phyloP scores from a whole-genome alignment of 2,329 filamentous ascomycete genomes.

The Leptosphaerulina australis region DNA sequence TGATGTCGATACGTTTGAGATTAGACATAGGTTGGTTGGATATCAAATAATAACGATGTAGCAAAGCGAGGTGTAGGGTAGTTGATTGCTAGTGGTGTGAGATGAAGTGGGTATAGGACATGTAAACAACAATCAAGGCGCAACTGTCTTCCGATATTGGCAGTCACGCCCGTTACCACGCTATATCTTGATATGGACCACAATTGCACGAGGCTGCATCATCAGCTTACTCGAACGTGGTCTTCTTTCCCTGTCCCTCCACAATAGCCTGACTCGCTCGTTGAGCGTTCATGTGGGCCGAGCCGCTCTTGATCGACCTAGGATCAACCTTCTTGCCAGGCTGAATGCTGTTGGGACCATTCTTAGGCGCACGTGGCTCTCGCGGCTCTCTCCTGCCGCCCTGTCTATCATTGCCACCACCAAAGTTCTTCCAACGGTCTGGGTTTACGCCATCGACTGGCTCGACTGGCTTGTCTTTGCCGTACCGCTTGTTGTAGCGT shows the following conservation, averaged over 20 bases:
- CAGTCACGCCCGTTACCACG: slow-evolving; percentile 2
- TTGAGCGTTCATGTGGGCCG: slow-evolving; percentile 55
- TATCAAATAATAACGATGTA: background rate
- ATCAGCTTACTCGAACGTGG: slow-evolving; percentile 68
- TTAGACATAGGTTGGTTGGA: slow-evolving; percentile 14
- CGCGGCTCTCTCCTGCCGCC: slow-evolving; percentile 34
- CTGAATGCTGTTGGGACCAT: slow-evolving; percentile 13
- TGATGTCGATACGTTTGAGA: slow-evolving; percentile 32
- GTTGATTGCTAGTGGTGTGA: slow-evolving; percentile 8
- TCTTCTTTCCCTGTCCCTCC: slow-evolving; percentile 78
- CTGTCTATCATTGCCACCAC: slow-evolving; percentile 37
- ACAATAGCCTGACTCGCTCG: slow-evolving; percentile 81
- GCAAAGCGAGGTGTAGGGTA: background rate
- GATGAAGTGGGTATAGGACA: slow-evolving; percentile 13
- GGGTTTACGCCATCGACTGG: slow-evolving; percentile 44
- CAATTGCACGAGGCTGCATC: background rate
- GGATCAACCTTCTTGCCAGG: slow-evolving; percentile 50
- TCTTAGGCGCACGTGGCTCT: slow-evolving; percentile 31
- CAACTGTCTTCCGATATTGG: slow-evolving; percentile 1
- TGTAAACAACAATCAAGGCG: slow-evolving; percentile 9
- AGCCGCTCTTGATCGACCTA: slow-evolving; percentile 52
- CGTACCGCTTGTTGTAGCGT: slow-evolving; percentile 92
- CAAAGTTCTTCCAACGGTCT: slow-evolving; percentile 37
- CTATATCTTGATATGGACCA: background rate
- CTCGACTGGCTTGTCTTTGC: slow-evolving; percentile 64